These are phyloP conservation scores for Sphaerosporella brunnea DNA, from an alignment of 495 filamentous ascomycete species.

Conservation along the genomic window DNA sequence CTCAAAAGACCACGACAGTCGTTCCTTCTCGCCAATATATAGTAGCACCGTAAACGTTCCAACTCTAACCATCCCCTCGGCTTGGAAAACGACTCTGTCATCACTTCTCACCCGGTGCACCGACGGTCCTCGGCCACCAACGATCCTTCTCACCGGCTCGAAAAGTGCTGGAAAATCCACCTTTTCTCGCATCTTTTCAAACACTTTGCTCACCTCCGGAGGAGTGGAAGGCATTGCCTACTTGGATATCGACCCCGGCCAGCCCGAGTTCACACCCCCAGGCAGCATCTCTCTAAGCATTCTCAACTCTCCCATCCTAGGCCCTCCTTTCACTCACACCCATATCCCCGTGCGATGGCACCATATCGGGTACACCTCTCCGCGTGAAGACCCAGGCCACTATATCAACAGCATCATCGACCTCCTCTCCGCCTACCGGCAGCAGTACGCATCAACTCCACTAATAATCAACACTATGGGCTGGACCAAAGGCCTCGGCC, in stretches of 20 bases:
- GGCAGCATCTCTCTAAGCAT: slow-evolving; percentile 47
- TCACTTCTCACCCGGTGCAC: slow-evolving; percentile 7
- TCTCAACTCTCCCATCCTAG: slow-evolving; percentile 38
- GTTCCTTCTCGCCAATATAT: slow-evolving; percentile 14
- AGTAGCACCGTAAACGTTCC: slow-evolving; percentile 26
- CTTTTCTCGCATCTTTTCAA: slow-evolving; percentile 42
- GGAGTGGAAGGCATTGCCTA: slow-evolving; percentile 31
- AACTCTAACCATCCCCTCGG: slow-evolving; percentile 26
- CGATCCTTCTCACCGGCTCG: slow-evolving; percentile 40
- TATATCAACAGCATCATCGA: slow-evolving; percentile 40
- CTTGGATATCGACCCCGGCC: slow-evolving; percentile 50
- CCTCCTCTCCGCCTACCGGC: slow-evolving; percentile 37
- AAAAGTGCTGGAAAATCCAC: slow-evolving; percentile 55
- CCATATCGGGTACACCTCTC: slow-evolving; percentile 39
- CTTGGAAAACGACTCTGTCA: slow-evolving; percentile 16
- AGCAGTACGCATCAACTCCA: slow-evolving; percentile 31
- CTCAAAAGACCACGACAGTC: slow-evolving; percentile 16
- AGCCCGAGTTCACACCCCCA: slow-evolving; percentile 51
- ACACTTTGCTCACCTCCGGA: slow-evolving; percentile 38
- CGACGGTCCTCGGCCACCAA: slow-evolving; percentile 27
- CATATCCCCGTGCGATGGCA: slow-evolving; percentile 37
- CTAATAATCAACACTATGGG: slow-evolving; percentile 47
- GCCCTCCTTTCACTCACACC: slow-evolving; percentile 45
- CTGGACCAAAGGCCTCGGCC: slow-evolving; percentile 43
- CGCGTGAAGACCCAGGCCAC: slow-evolving; percentile 43